A percentile compares a stretch with the other conserved stretches of the same genome.
Conservation (phyloP, 202 grass and related monocot species). For the Cymbopogon flexuosus region DNA sequence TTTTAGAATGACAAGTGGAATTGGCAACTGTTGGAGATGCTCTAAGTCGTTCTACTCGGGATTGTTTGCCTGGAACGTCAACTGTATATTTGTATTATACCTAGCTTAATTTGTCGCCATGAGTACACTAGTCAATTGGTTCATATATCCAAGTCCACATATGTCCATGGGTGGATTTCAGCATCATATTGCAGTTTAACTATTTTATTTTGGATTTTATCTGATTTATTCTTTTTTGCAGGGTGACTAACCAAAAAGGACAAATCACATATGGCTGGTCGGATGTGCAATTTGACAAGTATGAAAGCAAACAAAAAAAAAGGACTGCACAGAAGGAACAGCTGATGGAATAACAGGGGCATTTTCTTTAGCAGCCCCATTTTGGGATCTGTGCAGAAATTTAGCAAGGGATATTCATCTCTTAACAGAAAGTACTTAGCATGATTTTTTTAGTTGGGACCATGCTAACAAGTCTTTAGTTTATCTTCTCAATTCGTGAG, state of each 20-base stretch:
- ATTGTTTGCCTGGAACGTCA: slow-evolving; percentile 9
- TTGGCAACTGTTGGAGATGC: too few relatives aligned
- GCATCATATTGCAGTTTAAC: background rate
- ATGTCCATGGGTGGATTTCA: background rate
- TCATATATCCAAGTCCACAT: background rate
- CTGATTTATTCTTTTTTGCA: slow-evolving; percentile 17
- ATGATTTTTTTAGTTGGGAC: slow-evolving; percentile 5
- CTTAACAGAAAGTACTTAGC: slow-evolving; percentile 24
- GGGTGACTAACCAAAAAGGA: slow-evolving; percentile 1
- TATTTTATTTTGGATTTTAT: background rate
- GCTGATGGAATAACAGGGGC: slow-evolving; percentile 8
- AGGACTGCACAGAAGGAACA: background rate
- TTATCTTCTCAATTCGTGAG: background rate
- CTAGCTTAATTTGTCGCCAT: slow-evolving; percentile 11
- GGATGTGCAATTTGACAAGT: background rate
- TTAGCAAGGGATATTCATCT: background rate
- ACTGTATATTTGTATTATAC: background rate
- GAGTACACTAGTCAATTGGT: background rate
- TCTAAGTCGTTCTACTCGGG: background rate
- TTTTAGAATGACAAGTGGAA: too few relatives aligned
- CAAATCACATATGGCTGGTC: background rate
- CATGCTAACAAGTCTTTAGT: background rate
- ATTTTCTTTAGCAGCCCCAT: background rate
- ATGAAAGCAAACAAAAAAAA: background rate
- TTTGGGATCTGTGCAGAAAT: background rate